Evolutionary conservation across 31 red algal genomes (phyloP), one percentile per base, ranked within the genome.

Genomic region (Bonnemaisonia californica): DNA sequence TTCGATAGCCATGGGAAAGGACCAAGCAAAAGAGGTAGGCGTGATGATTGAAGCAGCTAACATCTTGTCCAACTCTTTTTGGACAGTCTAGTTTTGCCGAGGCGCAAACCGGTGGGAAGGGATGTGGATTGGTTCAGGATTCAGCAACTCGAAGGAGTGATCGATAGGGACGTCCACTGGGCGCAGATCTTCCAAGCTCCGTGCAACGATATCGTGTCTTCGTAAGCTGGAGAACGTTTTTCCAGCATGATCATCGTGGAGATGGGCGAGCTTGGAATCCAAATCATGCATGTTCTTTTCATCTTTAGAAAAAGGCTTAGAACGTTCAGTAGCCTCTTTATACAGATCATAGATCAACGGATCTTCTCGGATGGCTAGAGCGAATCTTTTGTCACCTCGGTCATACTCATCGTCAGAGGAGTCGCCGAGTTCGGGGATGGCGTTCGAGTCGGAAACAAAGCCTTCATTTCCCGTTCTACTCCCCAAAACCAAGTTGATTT

Each of bases 51-150:
- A 16, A 1, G 62, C 60, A 1, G 9, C 4, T 1, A 66, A 33
- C 58, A 67, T 63, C 77, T 81, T 81, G 61, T 63, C 77, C 28
- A 81, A 23, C 26, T 81, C 60, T 37, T 81, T 47, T 3, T 39
- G 35, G 4, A 74, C 69, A 32, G 31, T n/a, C 18, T 74, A 32
- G 13, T 74, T 47, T 24, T 74, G 69, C 16, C 41, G 26, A 22
- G 69, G 69, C 24, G 69, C 37, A 3, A 54, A 39, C 2, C 69
- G 30, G 8, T 22, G 7, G n/a, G 30, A 63, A 13, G 60, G n/a
- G 60, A 16, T 31, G 30, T 63, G 30, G 11, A 63, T 63, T 5
- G 60, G 60, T 23, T 22, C 31, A 21, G 54, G 24, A 48, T 66
- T 39, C 5, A 39, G 62, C 42, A 80, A 24, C 76, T 80, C 59